Conservation (phyloP, 2,329 filamentous ascomycete species). For the Dactylellina haptotyla region DNA sequence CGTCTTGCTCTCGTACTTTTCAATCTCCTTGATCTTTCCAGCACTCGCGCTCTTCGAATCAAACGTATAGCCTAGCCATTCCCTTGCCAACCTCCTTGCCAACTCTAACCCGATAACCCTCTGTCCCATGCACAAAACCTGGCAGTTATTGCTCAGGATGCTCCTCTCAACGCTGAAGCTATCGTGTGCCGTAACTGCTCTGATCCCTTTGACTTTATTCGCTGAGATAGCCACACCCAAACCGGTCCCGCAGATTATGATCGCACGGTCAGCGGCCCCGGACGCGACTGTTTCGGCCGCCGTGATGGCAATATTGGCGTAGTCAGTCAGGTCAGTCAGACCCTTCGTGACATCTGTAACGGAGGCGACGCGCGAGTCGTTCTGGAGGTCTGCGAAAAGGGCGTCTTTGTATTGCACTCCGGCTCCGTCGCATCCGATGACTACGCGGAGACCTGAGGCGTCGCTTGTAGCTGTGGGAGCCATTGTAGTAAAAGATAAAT, state of each 20-base stretch:
- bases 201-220: conserved; percentile 84
- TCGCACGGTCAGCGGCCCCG: conserved; percentile 77
- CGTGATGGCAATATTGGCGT: conserved; percentile 36
- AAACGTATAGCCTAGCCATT: conserved; percentile 78
- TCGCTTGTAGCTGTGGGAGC: conserved; percentile 28
- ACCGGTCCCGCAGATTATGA: conserved; percentile 86
- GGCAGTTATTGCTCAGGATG: conserved; percentile 83
- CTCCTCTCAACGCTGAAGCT: conserved; percentile 83
- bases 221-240: conserved; percentile 88
- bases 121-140: conserved; percentile 88
- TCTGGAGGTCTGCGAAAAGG: conserved; percentile 32
- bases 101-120: conserved; percentile 83
- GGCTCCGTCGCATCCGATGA: conserved; percentile 45
- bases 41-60: conserved; percentile 40
- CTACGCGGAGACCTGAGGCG: conserved; percentile 35
- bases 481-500: conserved; percentile 18
- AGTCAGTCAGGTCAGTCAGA: conserved; percentile 58
- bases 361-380: conserved; percentile 22
- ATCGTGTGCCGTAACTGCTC: conserved; percentile 90
- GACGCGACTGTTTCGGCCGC: conserved; percentile 66
- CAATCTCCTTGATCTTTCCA: conserved; percentile 44
- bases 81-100: conserved; percentile 77
- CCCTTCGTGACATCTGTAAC: conserved; percentile 44
- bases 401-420: conserved; percentile 53
- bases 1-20: conserved; percentile 40